These are phyloP conservation scores for Aspergillus intermedius DNA, from an alignment of 2,329 filamentous ascomycete species.

Conservation along the genomic window DNA sequence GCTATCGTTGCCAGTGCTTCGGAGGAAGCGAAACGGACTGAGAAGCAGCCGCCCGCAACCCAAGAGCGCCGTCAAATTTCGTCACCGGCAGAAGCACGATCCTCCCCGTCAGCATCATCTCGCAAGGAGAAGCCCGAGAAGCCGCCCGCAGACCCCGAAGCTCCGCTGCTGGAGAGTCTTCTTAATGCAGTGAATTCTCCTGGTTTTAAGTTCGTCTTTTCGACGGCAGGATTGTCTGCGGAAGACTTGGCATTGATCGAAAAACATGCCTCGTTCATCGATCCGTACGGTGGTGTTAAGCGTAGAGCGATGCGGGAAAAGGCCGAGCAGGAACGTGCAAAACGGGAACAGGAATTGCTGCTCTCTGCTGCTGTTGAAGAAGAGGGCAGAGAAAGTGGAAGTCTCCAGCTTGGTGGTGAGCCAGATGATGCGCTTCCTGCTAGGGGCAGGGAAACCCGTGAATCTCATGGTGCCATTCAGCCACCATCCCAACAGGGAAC, in stretches of 20 bases:
- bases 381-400: slow-evolving; percentile 74
- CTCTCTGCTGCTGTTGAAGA: slow-evolving; percentile 54
- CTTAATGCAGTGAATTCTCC: slow-evolving; percentile 43
- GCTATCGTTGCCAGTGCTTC: slow-evolving; percentile 35
- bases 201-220: slow-evolving; percentile 51
- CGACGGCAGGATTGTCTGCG: slow-evolving; percentile 37
- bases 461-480: slow-evolving; percentile 62
- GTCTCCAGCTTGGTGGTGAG: slow-evolving; percentile 83
- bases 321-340: slow-evolving; percentile 54
- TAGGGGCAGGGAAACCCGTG: slow-evolving; percentile 43
- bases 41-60: slow-evolving; percentile 21
- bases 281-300: slow-evolving; percentile 73
- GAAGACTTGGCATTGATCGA: slow-evolving; percentile 48
- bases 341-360: slow-evolving; percentile 49
- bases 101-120: slow-evolving; percentile 16
- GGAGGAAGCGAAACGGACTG: slow-evolving; percentile 30
- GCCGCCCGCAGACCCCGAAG: slow-evolving; percentile 17
- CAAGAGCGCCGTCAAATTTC: slow-evolving; percentile 23
- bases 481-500: slow-evolving; percentile 66
- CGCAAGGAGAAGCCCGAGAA: slow-evolving; percentile 6
- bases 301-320: slow-evolving; percentile 70
- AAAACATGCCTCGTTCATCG: slow-evolving; percentile 71
- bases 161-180: slow-evolving; percentile 34
- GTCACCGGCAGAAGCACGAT: slow-evolving; percentile 15
- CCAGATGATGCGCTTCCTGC: slow-evolving; percentile 68